Conservation (phyloP, 495 filamentous ascomycete genomes). For the Lepraria neglecta region DNA sequence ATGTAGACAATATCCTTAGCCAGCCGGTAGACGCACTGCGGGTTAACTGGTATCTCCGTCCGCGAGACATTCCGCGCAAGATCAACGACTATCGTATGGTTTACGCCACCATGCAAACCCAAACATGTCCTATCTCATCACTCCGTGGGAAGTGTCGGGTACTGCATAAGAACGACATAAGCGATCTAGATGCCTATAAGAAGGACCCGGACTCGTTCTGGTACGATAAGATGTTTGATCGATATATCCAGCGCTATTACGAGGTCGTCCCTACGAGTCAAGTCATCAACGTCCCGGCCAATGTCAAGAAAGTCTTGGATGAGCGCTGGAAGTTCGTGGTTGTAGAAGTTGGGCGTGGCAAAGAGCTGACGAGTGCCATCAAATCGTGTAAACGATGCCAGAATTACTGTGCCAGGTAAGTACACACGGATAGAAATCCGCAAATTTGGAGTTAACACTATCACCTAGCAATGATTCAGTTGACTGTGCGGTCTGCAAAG, state of each 20-base stretch:
- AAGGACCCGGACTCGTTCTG: constrained; percentile 81
- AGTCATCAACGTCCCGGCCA: constrained; percentile 91
- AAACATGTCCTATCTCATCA: constrained; percentile 85
- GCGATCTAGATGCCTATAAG: constrained; percentile 75
- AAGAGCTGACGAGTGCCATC: constrained; percentile 92
- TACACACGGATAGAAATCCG: constrained; percentile 19
- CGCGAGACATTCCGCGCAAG: constrained; percentile 89
- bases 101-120: constrained; percentile 97
- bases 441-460: constrained; percentile 5
- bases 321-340: constrained; percentile 94
- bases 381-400: constrained; percentile 92
- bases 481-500: constrained; percentile 88
- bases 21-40: constrained; percentile 78
- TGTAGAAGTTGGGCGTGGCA: constrained; percentile 82
- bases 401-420: constrained; percentile 82
- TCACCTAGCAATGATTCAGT: constrained; percentile 76
- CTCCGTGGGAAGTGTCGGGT: constrained; percentile 90
- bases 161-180: constrained; percentile 77
- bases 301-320: constrained; percentile 89
- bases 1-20: constrained; percentile 62
- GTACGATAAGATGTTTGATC: constrained; percentile 96
- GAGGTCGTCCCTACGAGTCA: constrained; percentile 87
- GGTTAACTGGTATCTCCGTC: constrained; percentile 97
- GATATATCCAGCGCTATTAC: constrained; percentile 96
- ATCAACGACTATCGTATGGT: constrained; percentile 81